phyloP scores from a whole-genome alignment of 179 eudicot genomes.

The Beta lomatogona region DNA sequence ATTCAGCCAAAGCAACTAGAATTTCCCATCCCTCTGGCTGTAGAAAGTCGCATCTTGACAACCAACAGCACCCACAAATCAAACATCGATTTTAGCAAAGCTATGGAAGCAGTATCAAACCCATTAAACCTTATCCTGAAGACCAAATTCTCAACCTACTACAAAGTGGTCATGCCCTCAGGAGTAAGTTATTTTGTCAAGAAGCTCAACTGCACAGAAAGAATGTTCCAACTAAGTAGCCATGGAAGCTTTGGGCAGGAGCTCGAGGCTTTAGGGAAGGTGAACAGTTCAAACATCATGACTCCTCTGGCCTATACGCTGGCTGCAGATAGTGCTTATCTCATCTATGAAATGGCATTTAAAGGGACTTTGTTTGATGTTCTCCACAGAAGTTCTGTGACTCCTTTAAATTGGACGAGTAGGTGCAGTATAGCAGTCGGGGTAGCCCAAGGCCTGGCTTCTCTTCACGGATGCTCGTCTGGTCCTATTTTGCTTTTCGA shows the following conservation, averaged over 20 bases:
- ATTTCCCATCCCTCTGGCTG: constrained; percentile 35
- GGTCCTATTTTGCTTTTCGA: constrained; percentile 76
- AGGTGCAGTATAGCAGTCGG: constrained; percentile 86
- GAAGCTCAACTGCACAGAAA: constrained; percentile 74
- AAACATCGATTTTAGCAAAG: constrained; percentile 64
- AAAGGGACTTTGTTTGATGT: constrained; percentile 67
- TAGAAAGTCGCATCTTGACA: constrained; percentile 50
- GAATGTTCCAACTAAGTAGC: constrained; percentile 53
- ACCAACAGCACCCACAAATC: constrained; percentile 61
- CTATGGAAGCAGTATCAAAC: constrained; percentile 61
- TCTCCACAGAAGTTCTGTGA: constrained; percentile 52
- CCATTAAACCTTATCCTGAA: constrained; percentile 46
- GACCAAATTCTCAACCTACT: constrained; percentile 72
- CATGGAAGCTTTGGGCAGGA: constrained; percentile 61
- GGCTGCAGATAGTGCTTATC: constrained; percentile 61
- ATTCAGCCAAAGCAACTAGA: constrained; percentile 36
- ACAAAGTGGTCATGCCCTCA: constrained; percentile 75
- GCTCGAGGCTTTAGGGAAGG: constrained; percentile 57
- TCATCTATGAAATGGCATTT: constrained; percentile 61
- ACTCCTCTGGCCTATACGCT: constrained; percentile 77
- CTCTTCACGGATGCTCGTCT: constrained; percentile 66
- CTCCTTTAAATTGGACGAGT: constrained; percentile 70
- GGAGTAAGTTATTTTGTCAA: constrained; percentile 74
- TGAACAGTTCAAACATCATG: constrained; percentile 80
- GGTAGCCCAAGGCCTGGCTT: constrained; percentile 77